A percentile compares a stretch with the other conserved stretches of the same genome.
Evolutionary conservation across 2,329 filamentous ascomycete species (phyloP).

Genomic region (Fusarium neocosmosporiellum): DNA sequence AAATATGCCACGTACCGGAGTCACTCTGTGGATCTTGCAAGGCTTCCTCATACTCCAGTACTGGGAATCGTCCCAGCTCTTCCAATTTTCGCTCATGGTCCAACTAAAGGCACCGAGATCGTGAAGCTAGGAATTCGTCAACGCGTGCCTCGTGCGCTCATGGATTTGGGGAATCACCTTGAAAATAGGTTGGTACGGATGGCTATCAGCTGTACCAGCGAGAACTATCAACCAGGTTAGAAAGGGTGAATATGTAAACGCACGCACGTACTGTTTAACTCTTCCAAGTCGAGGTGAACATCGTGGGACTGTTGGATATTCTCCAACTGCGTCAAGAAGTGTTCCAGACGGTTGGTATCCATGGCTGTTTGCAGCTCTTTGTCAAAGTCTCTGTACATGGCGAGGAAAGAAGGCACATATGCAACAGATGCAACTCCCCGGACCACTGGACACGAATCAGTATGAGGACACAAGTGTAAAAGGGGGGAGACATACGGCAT

Average conservation of each 20-base stretch:
- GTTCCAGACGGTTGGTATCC: background rate
- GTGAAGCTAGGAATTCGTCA: constrained; percentile 38
- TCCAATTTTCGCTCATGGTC: constrained; percentile 35
- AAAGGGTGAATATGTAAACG: background rate
- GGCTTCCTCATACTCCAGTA: constrained; percentile 34
- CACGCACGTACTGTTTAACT: constrained; percentile 41
- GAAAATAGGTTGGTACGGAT: constrained; percentile 38
- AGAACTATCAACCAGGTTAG: constrained; percentile 38
- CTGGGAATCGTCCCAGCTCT: background rate
- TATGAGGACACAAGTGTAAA: background rate
- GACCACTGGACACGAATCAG: constrained; percentile 39
- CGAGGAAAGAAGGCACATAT: constrained; percentile 32
- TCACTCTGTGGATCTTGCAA: constrained; percentile 34
- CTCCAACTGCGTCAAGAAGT: constrained; percentile 14
- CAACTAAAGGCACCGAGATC: constrained; percentile 43
- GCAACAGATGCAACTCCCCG: constrained; percentile 43
- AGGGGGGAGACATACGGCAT: constrained; percentile 38
- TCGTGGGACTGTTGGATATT: constrained; percentile 35
- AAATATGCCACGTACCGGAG: constrained; percentile 36
- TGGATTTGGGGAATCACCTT: constrained; percentile 32
- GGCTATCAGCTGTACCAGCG: constrained; percentile 15
- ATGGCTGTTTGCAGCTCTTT: constrained; percentile 11
- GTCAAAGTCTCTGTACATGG: constrained; percentile 20
- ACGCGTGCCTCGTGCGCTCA: background rate
- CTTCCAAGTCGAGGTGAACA: constrained; percentile 46